These are phyloP conservation scores for Avena insularis DNA, from an alignment of 176 grass and related monocot genomes.

Conservation along the genomic window DNA sequence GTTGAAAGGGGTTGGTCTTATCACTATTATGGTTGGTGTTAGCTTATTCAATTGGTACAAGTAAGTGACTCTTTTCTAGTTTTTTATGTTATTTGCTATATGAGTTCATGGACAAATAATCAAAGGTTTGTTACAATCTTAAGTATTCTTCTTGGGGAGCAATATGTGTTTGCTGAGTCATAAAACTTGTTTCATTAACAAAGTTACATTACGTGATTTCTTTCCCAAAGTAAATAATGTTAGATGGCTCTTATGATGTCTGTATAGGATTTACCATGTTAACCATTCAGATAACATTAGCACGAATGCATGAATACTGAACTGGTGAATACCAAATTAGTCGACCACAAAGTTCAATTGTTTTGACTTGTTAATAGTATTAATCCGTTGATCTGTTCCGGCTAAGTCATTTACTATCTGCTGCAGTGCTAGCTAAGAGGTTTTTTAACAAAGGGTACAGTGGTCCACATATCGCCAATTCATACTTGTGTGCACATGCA, in stretches of 20 bases:
- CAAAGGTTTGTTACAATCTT: conserved; percentile 18
- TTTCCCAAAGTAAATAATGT: not conserved
- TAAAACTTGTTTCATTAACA: conserved; percentile 41
- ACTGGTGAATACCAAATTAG: conserved; percentile 32
- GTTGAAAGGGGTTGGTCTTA: conserved; percentile 84
- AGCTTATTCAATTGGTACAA: conserved; percentile 99
- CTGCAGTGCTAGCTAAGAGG: conserved; percentile 5
- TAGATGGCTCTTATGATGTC: conserved; percentile 19
- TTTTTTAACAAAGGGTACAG: not conserved
- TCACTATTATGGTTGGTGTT: conserved; percentile 92
- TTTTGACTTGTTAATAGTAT: conserved; percentile 25
- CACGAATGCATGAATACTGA: not conserved
- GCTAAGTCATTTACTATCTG: not conserved
- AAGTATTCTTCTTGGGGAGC: not conserved
- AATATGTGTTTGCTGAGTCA: conserved; percentile 16
- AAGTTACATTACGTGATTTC: conserved; percentile 10
- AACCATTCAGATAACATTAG: conserved; percentile 20
- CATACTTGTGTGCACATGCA: conserved; percentile 6
- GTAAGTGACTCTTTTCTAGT: conserved; percentile 63
- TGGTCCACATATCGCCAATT: not conserved
- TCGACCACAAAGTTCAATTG: conserved; percentile 2
- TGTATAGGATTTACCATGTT: conserved; percentile 29
- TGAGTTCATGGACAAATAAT: conserved; percentile 17
- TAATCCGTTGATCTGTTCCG: not conserved
- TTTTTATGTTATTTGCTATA: conserved; percentile 31